A percentile compares a stretch with the other conserved stretches of the same genome.
phyloP scores from a whole-genome alignment of 1,284 basidiomycete species.

The Trichosporon inkin region DNA sequence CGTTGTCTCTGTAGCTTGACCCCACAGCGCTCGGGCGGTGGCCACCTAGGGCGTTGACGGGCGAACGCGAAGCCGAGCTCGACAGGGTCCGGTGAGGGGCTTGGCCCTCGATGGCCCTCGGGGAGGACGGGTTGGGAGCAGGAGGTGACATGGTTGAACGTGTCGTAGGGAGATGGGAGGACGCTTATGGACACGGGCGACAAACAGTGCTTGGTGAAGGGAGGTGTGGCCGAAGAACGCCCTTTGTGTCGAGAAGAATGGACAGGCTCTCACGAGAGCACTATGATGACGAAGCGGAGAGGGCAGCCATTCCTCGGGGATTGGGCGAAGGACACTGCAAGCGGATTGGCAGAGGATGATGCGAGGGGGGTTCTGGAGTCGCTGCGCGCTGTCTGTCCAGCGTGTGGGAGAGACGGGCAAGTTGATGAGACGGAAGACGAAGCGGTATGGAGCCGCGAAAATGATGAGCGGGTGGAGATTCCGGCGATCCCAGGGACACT shows the following conservation, averaged over 20 bases:
- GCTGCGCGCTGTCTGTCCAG: too few species aligned
- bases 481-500: too few species aligned
- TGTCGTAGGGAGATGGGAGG: background rate
- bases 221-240: background rate
- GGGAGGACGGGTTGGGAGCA: background rate
- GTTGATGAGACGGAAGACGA: too few species aligned
- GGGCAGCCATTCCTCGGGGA: background rate
- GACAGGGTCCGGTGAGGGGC: constrained; percentile 19
- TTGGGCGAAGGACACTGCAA: too few species aligned
- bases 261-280: background rate
- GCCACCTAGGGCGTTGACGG: constrained; percentile 27
- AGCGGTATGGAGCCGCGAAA: too few species aligned
- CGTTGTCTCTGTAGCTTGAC: constrained; percentile 26
- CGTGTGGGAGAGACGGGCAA: too few species aligned
- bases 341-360: too few species aligned
- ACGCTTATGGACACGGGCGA: background rate
- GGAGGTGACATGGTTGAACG: background rate
- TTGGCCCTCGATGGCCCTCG: constrained; percentile 6
- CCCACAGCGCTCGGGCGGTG: constrained; percentile 4
- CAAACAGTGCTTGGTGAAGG: too few species aligned
- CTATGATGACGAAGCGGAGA: background rate
- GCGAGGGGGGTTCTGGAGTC: too few species aligned
- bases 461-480: too few species aligned
- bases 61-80: constrained; percentile 28
- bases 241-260: background rate